Evolutionary conservation across 345 rosid species (phyloP).

Genomic region (Acer campestre): DNA sequence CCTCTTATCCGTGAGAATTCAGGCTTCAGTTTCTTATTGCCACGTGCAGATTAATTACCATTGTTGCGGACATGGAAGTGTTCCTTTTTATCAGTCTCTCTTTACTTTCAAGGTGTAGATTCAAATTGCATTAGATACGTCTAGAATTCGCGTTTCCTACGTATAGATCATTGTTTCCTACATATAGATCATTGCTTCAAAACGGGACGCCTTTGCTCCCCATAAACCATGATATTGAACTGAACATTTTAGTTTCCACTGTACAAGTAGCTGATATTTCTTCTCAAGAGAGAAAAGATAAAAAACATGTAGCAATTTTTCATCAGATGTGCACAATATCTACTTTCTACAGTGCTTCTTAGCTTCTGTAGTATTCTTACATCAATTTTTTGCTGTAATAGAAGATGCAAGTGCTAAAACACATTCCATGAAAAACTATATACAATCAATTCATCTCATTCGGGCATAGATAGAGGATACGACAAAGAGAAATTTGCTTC

Average conservation of each 20-base stretch:
- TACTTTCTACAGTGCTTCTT: background rate
- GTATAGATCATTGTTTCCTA: conserved; percentile 30
- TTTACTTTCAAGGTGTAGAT: conserved; percentile 20
- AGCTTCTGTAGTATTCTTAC: conserved; percentile 4
- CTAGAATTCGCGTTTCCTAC: background rate
- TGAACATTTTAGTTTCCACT: conserved; percentile 22
- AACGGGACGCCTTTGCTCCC: conserved; percentile 31
- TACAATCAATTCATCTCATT: background rate
- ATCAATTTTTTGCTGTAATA: background rate
- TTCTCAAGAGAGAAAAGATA: background rate
- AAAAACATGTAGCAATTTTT: conserved; percentile 12
- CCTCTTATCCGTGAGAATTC: conserved; percentile 86
- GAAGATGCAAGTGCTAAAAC: background rate
- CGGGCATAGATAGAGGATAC: background rate
- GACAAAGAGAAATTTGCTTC: background rate
- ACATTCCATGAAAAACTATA: background rate
- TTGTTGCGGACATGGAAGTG: conserved; percentile 2
- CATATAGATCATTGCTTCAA: conserved; percentile 32
- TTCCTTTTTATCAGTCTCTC: background rate
- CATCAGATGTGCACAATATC: background rate
- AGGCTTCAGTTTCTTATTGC: conserved; percentile 89
- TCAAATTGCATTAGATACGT: conserved; percentile 20
- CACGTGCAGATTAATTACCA: conserved; percentile 53
- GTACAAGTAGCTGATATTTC: conserved; percentile 31
- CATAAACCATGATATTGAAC: conserved; percentile 17